Evolutionary conservation across 441 rosid species (phyloP), one percentile per base, ranked within the genome.

Genomic region (Capsella rubella): DNA sequence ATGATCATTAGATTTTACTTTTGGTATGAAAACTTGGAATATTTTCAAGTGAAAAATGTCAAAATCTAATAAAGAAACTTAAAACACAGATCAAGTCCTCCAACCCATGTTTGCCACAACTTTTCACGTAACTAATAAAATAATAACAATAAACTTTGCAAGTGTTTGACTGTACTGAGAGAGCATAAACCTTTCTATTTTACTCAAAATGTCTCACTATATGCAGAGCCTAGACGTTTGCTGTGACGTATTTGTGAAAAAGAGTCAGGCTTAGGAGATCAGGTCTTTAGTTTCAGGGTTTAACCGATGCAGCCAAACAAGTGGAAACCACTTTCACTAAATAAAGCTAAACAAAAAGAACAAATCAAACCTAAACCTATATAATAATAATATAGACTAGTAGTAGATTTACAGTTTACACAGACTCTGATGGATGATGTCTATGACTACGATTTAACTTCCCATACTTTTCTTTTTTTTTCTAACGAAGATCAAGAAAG

Each of bases 261-360:
- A 15, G 18, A 50, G 25, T 31, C 50, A 46, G 50, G 9, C 31
- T 66, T 11, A 3, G 13, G 25, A 68, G 64, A 68, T 68, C 43
- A 68, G 43, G 73, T 67, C 66, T 69, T 62, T 46, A 37, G 58
- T 69, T 69, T 62, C 18, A 15, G 65, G 57, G 39, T 55, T 37
- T 62, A 62, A 69, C 61, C 60, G 39, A 54, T 35, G 75, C 21
- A 76, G 59, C 67, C 50, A 71, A 45, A 42, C 76, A 64, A 58
- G 54, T 32, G 64, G 52, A 77, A 64, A 65, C 49, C 31, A 65
- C 71, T 77, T 77, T 71, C 76, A 43, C 76, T 65, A 71, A 65
- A 71, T 71, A 71, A 77, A 77, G 68, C 76, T 64, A 71, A 65
- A 18, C 76, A 58, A 58, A 64, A 65, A 59, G 76, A 78, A 78